phyloP scores from a whole-genome alignment of 768 basidiomycete genomes.

The Leccinum obscurum region DNA sequence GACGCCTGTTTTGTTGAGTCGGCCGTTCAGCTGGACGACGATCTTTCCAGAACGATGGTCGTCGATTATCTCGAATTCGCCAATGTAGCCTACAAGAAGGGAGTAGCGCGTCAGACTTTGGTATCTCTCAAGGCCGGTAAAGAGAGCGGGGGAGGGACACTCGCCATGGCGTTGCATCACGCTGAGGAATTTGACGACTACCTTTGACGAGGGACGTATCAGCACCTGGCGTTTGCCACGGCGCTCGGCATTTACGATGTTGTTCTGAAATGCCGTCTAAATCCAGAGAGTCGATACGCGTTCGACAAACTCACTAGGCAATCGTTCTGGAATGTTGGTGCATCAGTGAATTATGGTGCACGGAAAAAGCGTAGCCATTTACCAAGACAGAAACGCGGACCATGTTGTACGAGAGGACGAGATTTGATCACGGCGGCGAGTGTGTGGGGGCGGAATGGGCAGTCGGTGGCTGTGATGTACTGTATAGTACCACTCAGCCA shows the following conservation, averaged over 20 bases:
- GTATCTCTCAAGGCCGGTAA: background rate
- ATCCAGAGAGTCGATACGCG: background rate
- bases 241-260: conserved; percentile 99
- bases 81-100: conserved; percentile 78
- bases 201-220: conserved; percentile 95
- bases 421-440: background rate
- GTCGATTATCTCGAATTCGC: conserved; percentile 98
- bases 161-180: conserved; percentile 99
- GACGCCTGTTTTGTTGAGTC: conserved; percentile 99
- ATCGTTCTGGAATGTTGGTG: conserved; percentile 47
- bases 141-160: conserved; percentile 28
- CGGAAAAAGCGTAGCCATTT: conserved; percentile 23
- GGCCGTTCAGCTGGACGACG: conserved; percentile 96
- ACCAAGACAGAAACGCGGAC: conserved; percentile 86
- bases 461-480: conserved; percentile 25
- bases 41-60: conserved; percentile 99
- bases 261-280: conserved; percentile 58
- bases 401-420: conserved; percentile 48
- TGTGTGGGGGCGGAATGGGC: background rate
- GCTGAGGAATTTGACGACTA: conserved; percentile 94
- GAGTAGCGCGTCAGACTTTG: background rate
- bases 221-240: conserved; percentile 99
- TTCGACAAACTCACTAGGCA: conserved; percentile 43
- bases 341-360: conserved; percentile 4
- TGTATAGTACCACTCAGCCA: conserved; percentile 32